Percentiles rank a stretch among this genome's conserved stretches.
phyloP scores from a whole-genome alignment of 345 rosid genomes.

The Hibiscus tridactylites region DNA sequence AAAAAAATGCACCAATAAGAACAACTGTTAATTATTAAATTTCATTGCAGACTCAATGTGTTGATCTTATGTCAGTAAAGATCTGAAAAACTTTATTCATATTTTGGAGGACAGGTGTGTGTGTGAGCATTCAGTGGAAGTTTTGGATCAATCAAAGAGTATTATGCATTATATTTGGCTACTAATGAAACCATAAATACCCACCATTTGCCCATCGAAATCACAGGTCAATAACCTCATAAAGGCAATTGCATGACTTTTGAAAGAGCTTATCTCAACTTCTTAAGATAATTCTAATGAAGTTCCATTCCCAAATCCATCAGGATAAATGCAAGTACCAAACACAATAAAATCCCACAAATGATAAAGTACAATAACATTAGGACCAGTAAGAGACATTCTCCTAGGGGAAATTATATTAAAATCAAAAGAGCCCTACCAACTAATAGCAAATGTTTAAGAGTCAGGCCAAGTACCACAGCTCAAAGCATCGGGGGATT shows the following conservation, averaged over 20 bases:
- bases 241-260: not conserved
- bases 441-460: not conserved
- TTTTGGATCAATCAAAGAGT: not conserved
- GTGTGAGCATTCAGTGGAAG: not conserved
- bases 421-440: not conserved
- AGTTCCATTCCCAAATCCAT: not conserved
- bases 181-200: not conserved
- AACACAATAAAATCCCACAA: slow-evolving; percentile 1
- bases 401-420: not conserved
- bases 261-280: not conserved
- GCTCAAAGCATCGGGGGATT: not conserved
- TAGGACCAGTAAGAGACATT: not conserved
- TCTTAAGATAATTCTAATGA: not conserved
- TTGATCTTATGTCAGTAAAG: not conserved
- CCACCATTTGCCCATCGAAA: not conserved
- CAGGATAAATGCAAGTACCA: not conserved
- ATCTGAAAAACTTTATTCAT: not conserved
- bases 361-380: not conserved
- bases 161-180: not conserved
- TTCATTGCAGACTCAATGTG: not conserved
- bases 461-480: not conserved
- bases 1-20: not conserved
- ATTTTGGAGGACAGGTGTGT: not conserved
- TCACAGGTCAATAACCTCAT: not conserved
- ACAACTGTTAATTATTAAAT: not conserved